These are phyloP conservation scores for Salvia hispanica DNA, from an alignment of 257 asterid species.

Conservation along the genomic window DNA sequence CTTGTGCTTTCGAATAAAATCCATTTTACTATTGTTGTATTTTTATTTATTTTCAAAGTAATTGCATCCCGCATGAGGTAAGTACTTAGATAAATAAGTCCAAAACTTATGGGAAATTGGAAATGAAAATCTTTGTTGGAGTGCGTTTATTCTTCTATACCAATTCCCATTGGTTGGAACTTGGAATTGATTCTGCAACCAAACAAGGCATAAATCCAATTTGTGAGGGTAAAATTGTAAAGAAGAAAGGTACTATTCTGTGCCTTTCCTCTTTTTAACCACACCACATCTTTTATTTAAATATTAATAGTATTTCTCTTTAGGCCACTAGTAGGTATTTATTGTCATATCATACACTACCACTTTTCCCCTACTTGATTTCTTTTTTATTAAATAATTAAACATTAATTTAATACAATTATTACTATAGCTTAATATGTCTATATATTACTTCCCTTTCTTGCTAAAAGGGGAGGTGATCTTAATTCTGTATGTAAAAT, in stretches of 20 bases:
- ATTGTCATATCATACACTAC: slow-evolving; percentile 18
- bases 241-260: slow-evolving; percentile 27
- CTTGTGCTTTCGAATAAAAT: too few species aligned
- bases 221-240: slow-evolving; percentile 28
- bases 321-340: slow-evolving; percentile 15
- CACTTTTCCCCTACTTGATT: slow-evolving; percentile 20
- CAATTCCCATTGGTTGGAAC: slow-evolving; percentile 32
- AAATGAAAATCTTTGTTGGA: slow-evolving; percentile 54
- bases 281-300: not conserved
- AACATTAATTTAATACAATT: not conserved
- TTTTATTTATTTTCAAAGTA: too few species aligned
- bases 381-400: not conserved
- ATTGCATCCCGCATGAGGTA: too few species aligned
- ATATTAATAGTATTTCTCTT: not conserved
- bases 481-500: not conserved
- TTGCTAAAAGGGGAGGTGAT: not conserved
- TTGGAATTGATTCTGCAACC: slow-evolving; percentile 51
- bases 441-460: not conserved
- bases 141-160: slow-evolving; percentile 51
- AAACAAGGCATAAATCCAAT: slow-evolving; percentile 12
- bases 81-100: not conserved
- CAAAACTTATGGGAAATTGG: slow-evolving; percentile 33
- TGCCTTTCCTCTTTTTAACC: slow-evolving; percentile 11
- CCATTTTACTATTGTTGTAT: too few species aligned
- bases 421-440: not conserved